phyloP scores from a whole-genome alignment of 2,329 filamentous ascomycete genomes.

The Penicillium sp. region DNA sequence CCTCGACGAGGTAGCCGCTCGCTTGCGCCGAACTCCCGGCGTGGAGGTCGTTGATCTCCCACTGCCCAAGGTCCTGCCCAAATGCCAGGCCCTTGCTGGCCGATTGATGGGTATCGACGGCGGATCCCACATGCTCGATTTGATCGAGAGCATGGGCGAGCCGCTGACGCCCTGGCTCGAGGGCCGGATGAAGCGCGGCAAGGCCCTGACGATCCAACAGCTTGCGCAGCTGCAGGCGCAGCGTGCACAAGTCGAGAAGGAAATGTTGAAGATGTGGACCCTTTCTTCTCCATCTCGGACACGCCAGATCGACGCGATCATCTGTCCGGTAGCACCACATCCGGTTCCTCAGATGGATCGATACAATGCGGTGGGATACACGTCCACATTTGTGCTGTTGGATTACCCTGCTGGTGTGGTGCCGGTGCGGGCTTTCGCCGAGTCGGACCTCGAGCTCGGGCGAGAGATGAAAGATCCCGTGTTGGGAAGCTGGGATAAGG shows the following conservation, averaged over 20 bases:
- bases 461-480: slow-evolving; percentile 38
- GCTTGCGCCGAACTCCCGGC: slow-evolving; percentile 32
- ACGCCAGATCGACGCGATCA: slow-evolving; percentile 52
- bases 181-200: slow-evolving; percentile 46
- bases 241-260: slow-evolving; percentile 48
- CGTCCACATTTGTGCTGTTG: slow-evolving; percentile 54
- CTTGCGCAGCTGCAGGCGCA: slow-evolving; percentile 50
- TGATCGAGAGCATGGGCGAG: slow-evolving; percentile 51
- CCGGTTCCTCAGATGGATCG: slow-evolving; percentile 57
- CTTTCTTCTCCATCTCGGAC: slow-evolving; percentile 7
- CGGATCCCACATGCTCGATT: slow-evolving; percentile 50
- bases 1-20: slow-evolving; percentile 34
- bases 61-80: slow-evolving; percentile 47
- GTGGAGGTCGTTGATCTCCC: slow-evolving; percentile 56
- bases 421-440: slow-evolving; percentile 48
- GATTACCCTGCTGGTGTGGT: slow-evolving; percentile 56
- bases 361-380: slow-evolving; percentile 59
- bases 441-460: slow-evolving; percentile 46
- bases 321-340: slow-evolving; percentile 60
- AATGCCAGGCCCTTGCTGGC: slow-evolving; percentile 53
- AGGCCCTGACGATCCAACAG: slow-evolving; percentile 43
- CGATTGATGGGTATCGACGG: slow-evolving; percentile 56
- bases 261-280: slow-evolving; percentile 54
- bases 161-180: slow-evolving; percentile 57
- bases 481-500: slow-evolving; percentile 55